A percentile compares a stretch with the other conserved stretches of the same genome.
These are phyloP conservation scores for Salpingoeca rosetta DNA, from an alignment of 78 protist genomes.

Conservation along the genomic window DNA sequence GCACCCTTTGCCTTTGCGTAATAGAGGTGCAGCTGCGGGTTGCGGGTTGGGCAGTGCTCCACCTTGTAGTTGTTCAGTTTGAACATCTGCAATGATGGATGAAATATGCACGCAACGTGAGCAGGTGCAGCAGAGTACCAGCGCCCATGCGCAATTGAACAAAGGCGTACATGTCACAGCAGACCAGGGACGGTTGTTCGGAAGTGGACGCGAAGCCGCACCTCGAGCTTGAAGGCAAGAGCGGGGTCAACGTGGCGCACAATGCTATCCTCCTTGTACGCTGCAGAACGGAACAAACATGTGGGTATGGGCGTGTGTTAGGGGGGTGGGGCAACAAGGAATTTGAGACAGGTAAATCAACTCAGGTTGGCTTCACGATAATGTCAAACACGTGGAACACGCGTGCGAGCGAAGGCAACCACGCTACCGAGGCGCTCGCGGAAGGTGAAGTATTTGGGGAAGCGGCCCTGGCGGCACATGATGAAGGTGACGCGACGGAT, in stretches of 20 bases:
- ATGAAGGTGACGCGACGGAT: conserved; percentile 34
- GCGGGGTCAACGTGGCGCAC: conserved; percentile 83
- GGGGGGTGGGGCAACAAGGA: background rate
- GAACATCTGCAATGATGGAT: too few relatives aligned
- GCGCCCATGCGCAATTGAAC: too few relatives aligned
- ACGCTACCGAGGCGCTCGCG: conserved; percentile 45
- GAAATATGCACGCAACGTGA: too few relatives aligned
- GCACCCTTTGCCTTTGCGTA: conserved; percentile 57
- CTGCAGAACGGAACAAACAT: background rate
- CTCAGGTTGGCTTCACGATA: background rate
- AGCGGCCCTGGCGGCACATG: background rate
- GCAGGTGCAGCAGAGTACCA: too few relatives aligned
- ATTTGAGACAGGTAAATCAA: background rate
- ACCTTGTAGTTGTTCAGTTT: conserved; percentile 66
- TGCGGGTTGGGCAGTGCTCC: conserved; percentile 36
- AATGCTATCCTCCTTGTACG: conserved; percentile 51
- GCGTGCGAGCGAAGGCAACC: conserved; percentile 55
- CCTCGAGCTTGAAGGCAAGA: conserved; percentile 74
- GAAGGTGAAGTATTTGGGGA: conserved; percentile 70
- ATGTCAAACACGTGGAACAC: too few relatives aligned
- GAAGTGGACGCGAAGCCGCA: too few relatives aligned
- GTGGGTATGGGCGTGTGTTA: too few relatives aligned
- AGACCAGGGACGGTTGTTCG: too few relatives aligned
- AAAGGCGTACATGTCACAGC: too few relatives aligned
- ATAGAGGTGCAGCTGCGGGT: conserved; percentile 56